Evolutionary conservation across 305 asterid genomes (phyloP).

Genomic region (Fraxinus paxiana): DNA sequence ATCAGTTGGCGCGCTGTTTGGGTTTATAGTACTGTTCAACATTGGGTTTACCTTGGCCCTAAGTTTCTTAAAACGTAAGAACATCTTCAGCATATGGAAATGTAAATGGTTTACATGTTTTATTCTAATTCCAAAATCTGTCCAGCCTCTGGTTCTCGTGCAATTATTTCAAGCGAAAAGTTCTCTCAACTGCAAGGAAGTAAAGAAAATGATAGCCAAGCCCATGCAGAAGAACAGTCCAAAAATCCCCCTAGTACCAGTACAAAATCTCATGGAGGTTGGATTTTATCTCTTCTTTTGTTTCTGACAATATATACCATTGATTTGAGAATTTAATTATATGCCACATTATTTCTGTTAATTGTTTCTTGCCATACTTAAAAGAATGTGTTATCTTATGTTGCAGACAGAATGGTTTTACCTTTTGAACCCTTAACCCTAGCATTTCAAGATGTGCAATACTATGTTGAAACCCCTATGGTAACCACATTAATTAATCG

Average conservation of each 20-base stretch:
- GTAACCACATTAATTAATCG: constrained; percentile 28
- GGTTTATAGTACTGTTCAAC: constrained; percentile 49
- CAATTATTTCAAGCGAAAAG: constrained; percentile 42
- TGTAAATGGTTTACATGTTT: not conserved
- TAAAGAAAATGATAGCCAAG: constrained; percentile 1
- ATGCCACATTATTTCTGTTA: not conserved
- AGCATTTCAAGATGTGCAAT: constrained; percentile 58
- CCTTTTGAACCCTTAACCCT: constrained; percentile 55
- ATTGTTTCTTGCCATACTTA: constrained; percentile 16
- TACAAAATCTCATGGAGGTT: constrained; percentile 20
- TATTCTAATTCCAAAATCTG: not conserved
- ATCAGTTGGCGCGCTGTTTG: constrained; percentile 54
- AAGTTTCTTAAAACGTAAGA: constrained; percentile 52
- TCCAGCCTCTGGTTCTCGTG: constrained; percentile 45
- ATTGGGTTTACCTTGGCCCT: constrained; percentile 54
- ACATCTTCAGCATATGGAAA: not conserved
- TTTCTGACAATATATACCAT: constrained; percentile 3
- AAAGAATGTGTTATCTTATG: constrained; percentile 1
- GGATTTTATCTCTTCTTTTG: not conserved
- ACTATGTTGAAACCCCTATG: constrained; percentile 54
- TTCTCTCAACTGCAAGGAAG: constrained; percentile 25
- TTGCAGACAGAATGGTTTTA: constrained; percentile 48
- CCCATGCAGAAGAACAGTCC: constrained; percentile 12
- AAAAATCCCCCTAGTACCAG: not conserved
- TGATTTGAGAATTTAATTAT: not conserved